Conservation (phyloP, 306 rosid species). For the Fragaria ananassa region DNA sequence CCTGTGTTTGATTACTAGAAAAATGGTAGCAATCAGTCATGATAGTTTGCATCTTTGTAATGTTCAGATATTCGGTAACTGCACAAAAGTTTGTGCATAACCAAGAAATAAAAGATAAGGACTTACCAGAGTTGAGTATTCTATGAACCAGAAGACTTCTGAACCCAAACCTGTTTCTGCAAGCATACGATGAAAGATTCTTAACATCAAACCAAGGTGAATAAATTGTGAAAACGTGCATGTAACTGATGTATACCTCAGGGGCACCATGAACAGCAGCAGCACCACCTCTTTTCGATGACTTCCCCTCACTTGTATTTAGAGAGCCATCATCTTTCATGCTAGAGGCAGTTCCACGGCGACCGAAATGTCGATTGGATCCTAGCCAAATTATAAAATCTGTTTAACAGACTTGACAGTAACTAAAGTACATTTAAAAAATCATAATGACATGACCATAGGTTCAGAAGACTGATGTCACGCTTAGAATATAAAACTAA, state of each 20-base stretch:
- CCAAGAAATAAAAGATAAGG: constrained; percentile 3
- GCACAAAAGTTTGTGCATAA: not conserved
- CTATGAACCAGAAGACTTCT: constrained; percentile 86
- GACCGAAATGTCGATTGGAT: constrained; percentile 57
- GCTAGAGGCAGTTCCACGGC: constrained; percentile 56
- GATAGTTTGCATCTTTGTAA: not conserved
- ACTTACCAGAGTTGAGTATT: constrained; percentile 46
- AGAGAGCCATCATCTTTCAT: constrained; percentile 64
- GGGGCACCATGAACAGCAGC: constrained; percentile 54
- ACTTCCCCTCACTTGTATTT: constrained; percentile 62
- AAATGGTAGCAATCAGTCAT: not conserved
- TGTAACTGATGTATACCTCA: constrained; percentile 55
- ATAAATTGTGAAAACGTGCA: not conserved
- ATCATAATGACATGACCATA: not conserved
- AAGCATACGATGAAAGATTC: constrained; percentile 24
- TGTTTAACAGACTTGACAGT: constrained; percentile 3
- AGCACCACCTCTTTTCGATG: constrained; percentile 61
- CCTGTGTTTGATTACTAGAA: constrained; percentile 4
- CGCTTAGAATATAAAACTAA: constrained; percentile 28
- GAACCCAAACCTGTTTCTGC: constrained; percentile 99
- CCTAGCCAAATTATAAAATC: constrained; percentile 39
- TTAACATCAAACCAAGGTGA: constrained; percentile 13
- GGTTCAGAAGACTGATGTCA: not conserved
- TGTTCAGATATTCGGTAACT: not conserved
- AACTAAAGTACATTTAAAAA: constrained; percentile 6